Evolutionary conservation across 805 yeast genomes (phyloP).

Genomic region (Lachancea mirantina): DNA sequence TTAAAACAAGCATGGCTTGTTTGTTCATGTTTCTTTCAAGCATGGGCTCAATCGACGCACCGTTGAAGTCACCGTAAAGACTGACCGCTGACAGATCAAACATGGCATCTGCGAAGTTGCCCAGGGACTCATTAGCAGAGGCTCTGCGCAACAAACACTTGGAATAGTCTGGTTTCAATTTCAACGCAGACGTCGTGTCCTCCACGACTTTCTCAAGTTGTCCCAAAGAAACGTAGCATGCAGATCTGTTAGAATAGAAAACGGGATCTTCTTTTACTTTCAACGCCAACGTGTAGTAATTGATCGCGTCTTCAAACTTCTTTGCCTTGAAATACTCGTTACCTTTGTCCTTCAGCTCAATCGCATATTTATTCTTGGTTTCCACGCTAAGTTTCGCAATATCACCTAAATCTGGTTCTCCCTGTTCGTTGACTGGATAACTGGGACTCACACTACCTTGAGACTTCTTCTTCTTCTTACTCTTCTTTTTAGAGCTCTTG

Average conservation of each 20-base stretch:
- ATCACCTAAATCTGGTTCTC: slow-evolving; percentile 49
- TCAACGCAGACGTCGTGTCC: slow-evolving; percentile 81
- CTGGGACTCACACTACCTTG: slow-evolving; percentile 26
- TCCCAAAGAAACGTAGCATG: slow-evolving; percentile 80
- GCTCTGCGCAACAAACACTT: slow-evolving; percentile 94
- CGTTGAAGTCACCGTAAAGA: slow-evolving; percentile 74
- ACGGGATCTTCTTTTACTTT: slow-evolving; percentile 74
- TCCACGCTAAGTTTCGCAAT: slow-evolving; percentile 40
- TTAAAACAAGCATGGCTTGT: slow-evolving; percentile 68
- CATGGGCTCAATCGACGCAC: slow-evolving; percentile 67
- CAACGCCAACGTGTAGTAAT: slow-evolving; percentile 73
- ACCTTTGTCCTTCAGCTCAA: slow-evolving; percentile 82
- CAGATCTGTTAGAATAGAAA: slow-evolving; percentile 91
- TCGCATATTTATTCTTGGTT: slow-evolving; percentile 58
- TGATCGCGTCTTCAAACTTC: slow-evolving; percentile 68
- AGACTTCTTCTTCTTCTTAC: slow-evolving; percentile 30
- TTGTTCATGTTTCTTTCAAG: slow-evolving; percentile 82
- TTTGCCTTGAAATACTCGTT: slow-evolving; percentile 68
- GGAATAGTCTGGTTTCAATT: slow-evolving; percentile 80
- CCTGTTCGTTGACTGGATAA: slow-evolving; percentile 50
- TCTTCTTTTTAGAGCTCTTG: slow-evolving; percentile 43
- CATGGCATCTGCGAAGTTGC: slow-evolving; percentile 74
- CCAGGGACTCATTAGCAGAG: slow-evolving; percentile 78
- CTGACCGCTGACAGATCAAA: slow-evolving; percentile 87
- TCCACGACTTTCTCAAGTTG: slow-evolving; percentile 78